These are phyloP conservation scores for Grosmannia huntii DNA, from an alignment of 2,329 filamentous ascomycete genomes.

Conservation along the genomic window DNA sequence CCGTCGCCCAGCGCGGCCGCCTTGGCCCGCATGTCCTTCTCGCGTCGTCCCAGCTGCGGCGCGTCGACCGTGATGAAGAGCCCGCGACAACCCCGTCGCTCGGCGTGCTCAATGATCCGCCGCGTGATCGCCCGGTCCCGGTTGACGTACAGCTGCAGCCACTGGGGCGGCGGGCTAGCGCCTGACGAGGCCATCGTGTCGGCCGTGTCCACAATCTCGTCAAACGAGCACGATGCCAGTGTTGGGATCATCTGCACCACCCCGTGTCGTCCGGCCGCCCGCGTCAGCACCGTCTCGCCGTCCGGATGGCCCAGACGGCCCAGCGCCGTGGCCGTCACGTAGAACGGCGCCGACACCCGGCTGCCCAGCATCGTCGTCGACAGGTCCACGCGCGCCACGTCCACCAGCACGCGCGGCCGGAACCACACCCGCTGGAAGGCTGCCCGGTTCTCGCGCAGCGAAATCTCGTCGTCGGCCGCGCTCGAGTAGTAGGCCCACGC, in stretches of 20 bases:
- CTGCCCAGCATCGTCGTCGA: conserved; percentile 89
- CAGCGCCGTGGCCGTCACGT: conserved; percentile 89
- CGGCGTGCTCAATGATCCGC: conserved; percentile 82
- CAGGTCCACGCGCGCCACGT: conserved; percentile 79
- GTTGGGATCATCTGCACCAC: conserved; percentile 98
- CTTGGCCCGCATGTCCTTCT: conserved; percentile 96
- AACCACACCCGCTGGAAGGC: conserved; percentile 98
- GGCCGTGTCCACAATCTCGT: conserved; percentile 85
- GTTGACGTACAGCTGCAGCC: conserved; percentile 97
- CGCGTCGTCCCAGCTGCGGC: conserved; percentile 82
- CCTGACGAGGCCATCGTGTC: conserved; percentile 17
- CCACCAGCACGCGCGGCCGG: conserved; percentile 73
- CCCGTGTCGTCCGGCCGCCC: conserved; percentile 71
- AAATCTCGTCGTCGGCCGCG: conserved; percentile 83
- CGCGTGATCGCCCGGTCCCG: conserved; percentile 85
- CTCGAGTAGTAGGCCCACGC: conserved; percentile 98
- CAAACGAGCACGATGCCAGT: conserved; percentile 89
- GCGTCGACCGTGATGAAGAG: conserved; percentile 98
- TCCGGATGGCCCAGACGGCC: conserved; percentile 91
- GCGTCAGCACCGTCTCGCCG: conserved; percentile 83
- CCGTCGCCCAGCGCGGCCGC: conserved; percentile 52
- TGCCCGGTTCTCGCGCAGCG: conserved; percentile 85
- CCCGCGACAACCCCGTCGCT: conserved; percentile 81
- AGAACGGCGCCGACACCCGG: conserved; percentile 77
- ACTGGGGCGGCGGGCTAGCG: conserved; percentile 69